Percentiles rank a stretch among this genome's conserved stretches.
Evolutionary conservation across 768 basidiomycete genomes (phyloP).

Genomic region (Lactarius deliciosus): DNA sequence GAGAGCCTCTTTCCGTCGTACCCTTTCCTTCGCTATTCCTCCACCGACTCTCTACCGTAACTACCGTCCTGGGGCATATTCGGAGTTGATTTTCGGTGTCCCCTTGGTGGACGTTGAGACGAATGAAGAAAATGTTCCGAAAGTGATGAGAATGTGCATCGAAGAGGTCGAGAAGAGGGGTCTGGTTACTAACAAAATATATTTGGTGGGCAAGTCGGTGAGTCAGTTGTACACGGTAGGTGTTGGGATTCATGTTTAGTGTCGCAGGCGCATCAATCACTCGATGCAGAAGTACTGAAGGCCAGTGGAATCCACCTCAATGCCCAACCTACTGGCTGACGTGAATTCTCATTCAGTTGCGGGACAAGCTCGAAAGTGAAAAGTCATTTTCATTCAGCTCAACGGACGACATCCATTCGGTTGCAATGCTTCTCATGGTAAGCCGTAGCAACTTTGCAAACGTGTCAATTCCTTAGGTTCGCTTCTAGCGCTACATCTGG

Average conservation of each 20-base stretch:
- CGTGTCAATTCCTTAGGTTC: neutral
- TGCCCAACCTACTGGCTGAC: neutral
- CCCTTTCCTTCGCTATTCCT: neutral
- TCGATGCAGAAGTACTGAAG: neutral
- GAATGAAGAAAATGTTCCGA: neutral
- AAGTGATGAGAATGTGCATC: slow-evolving; percentile 1
- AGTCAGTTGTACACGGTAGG: neutral
- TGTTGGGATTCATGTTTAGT: neutral
- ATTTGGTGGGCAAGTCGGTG: too few species aligned
- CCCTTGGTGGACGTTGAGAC: neutral
- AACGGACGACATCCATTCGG: neutral
- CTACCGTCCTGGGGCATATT: neutral
- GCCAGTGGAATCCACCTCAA: neutral
- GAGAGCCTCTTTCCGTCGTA: neutral
- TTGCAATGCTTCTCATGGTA: neutral
- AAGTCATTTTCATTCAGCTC: neutral
- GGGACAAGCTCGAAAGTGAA: neutral
- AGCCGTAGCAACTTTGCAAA: neutral
- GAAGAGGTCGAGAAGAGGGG: neutral
- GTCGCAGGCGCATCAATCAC: neutral
- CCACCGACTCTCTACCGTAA: neutral
- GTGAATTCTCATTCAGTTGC: neutral
- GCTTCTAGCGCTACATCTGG: neutral
- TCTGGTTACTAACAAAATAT: neutral
- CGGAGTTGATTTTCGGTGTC: neutral